Evolutionary conservation across 257 asterid genomes (phyloP).

Genomic region (Lavandula angustifolia): DNA sequence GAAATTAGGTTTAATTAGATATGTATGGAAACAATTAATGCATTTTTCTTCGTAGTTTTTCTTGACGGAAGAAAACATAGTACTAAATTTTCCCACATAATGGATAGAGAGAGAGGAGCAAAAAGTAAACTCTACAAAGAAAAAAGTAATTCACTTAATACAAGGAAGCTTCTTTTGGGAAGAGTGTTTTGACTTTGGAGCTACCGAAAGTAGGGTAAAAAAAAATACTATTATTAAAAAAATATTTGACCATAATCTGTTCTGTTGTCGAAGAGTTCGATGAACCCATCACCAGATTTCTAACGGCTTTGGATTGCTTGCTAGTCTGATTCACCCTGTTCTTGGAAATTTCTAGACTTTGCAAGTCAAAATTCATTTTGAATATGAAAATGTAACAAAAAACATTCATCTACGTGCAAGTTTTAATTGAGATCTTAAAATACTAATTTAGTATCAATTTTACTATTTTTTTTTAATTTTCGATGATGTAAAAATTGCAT

Average conservation of each 20-base stretch:
- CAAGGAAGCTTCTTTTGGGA: slow-evolving; percentile 32
- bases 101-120: neutral
- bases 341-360: neutral
- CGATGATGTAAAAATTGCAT: too few relatives aligned
- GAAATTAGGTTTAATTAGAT: too few relatives aligned
- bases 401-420: too few relatives aligned
- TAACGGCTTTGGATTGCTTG: slow-evolving; percentile 45
- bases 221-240: slow-evolving; percentile 20
- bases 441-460: too few relatives aligned
- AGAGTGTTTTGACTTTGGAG: slow-evolving; percentile 28
- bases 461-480: too few relatives aligned
- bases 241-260: slow-evolving; percentile 48
- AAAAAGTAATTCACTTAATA: slow-evolving; percentile 21
- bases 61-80: too few relatives aligned
- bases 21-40: too few relatives aligned
- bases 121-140: neutral
- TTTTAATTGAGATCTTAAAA: too few relatives aligned
- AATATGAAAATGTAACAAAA: too few relatives aligned
- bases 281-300: slow-evolving; percentile 51
- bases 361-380: too few relatives aligned
- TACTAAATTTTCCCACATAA: neutral
- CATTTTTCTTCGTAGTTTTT: too few relatives aligned
- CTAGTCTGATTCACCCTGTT: slow-evolving; percentile 21
- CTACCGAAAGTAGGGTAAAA: neutral
- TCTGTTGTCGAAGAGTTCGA: slow-evolving; percentile 51